Evolutionary conservation across 2,329 filamentous ascomycete species (phyloP), one percentile per base, ranked within the genome.

Genomic region (Alternaria viburni): DNA sequence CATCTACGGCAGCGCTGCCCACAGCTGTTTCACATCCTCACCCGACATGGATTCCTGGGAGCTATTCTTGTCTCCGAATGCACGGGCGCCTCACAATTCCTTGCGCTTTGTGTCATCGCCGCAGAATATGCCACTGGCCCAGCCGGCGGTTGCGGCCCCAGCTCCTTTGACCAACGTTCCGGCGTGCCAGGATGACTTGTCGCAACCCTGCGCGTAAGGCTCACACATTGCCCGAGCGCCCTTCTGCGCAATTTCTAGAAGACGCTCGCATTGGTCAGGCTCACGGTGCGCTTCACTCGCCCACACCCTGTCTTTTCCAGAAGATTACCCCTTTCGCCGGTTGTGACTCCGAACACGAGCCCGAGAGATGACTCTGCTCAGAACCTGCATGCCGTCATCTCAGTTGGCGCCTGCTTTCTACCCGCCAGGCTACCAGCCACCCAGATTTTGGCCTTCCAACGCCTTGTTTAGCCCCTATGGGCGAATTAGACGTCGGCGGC

Each of bases 221-320:
- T 69, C 62, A 17, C 56, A 59, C 50, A 61, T 49, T 60, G 68
- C 65, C 73, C 74, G 69, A 76, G 76, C 74, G 72, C 67, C 71
- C 72, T 77, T 74, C 77, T 57, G 64, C 60, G 67, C 69, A 79
- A 78, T 79, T 77, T 77, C 75, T 75, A 75, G 73, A 78, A 79
- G 69, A 62, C 61, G 64, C 66, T 62, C 61, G 67, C 59, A 68
- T 69, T 62, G 64, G 51, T 51, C 58, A 59, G 36, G 60, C 63
- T 69, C 68, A 64, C 72, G 65, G 64, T 65, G 73, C 69, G 69
- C 69, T 58, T 69, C 68, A 72, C 69, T 71, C 71, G 64, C 68
- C 65, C 61, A 69, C 68, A 73, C 67, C 67, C 73, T 73, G 71
- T 69, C 69, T 72, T 74, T 80, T 79, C 77, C 68, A 74, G 77